These are phyloP conservation scores for Clonostachys chloroleuca DNA, from an alignment of 2,329 filamentous ascomycete genomes.

Conservation along the genomic window DNA sequence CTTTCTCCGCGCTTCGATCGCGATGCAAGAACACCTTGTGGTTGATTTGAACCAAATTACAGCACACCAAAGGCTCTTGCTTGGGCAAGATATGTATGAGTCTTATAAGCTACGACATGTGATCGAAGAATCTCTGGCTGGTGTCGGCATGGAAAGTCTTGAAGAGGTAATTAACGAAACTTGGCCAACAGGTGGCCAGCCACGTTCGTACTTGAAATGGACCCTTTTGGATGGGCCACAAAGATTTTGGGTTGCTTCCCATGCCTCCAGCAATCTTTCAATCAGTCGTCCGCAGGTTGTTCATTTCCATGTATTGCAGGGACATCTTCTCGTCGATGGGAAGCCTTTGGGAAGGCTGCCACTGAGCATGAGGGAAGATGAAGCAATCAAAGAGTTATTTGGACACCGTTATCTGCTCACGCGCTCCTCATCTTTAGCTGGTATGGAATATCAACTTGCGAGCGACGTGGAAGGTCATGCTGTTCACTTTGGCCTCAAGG, in stretches of 20 bases:
- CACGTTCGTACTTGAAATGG: neutral
- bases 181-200: neutral
- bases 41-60: conserved; percentile 7
- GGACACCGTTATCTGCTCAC: conserved; percentile 44
- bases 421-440: conserved; percentile 42
- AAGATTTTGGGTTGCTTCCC: conserved; percentile 1
- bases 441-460: conserved; percentile 44
- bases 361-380: conserved; percentile 35
- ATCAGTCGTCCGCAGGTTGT: conserved; percentile 8
- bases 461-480: conserved; percentile 10
- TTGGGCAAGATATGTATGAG: conserved; percentile 3
- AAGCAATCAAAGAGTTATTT: conserved; percentile 44
- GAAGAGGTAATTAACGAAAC: conserved; percentile 8
- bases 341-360: conserved; percentile 42
- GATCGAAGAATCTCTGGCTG: no score
- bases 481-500: conserved; percentile 45
- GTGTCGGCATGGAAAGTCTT: neutral
- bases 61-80: conserved; percentile 2
- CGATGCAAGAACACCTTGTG: conserved; percentile 16
- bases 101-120: conserved; percentile 8
- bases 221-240: conserved; percentile 1
- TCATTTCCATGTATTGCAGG: conserved; percentile 24
- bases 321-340: conserved; percentile 27
- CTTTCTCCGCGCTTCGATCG: conserved; percentile 16
- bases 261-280: neutral